Conservation (phyloP, 1,284 basidiomycete species). For the Leccinum holopus region DNA sequence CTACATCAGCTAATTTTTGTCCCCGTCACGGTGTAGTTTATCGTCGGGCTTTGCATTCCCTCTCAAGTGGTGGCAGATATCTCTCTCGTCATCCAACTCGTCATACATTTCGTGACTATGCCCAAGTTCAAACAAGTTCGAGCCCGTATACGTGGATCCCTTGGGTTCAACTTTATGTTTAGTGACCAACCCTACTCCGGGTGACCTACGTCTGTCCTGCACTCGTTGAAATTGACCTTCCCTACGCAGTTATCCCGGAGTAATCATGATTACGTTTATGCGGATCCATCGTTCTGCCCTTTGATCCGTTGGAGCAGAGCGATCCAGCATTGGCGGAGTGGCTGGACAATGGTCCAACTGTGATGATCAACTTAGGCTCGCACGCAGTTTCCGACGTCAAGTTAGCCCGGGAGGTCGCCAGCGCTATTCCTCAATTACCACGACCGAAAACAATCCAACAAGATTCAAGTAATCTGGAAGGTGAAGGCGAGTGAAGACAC, state of each 20-base stretch:
- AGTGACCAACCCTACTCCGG: not conserved
- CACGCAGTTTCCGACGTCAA: not conserved
- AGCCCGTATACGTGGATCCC: not conserved
- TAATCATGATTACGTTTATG: not conserved
- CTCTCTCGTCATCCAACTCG: constrained; percentile 6
- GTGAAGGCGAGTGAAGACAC: not conserved
- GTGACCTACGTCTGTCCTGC: constrained; percentile 7
- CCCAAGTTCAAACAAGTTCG: not conserved
- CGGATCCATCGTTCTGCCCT: constrained; percentile 6
- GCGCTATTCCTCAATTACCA: constrained; percentile 10
- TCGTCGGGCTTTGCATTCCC: constrained; percentile 10
- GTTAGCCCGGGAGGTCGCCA: constrained; percentile 3
- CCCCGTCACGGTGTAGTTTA: not conserved
- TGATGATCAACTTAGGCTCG: constrained; percentile 11
- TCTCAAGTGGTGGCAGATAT: constrained; percentile 14
- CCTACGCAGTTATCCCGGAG: not conserved
- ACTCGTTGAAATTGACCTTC: constrained; percentile 3
- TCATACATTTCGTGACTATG: not conserved
- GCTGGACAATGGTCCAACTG: constrained; percentile 15
- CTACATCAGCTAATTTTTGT: not conserved
- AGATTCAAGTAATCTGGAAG: constrained; percentile 13
- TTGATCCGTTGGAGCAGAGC: constrained; percentile 11
- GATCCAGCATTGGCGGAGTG: constrained; percentile 9
- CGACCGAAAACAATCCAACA: not conserved
- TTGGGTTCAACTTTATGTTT: not conserved